Conservation (phyloP, 176 grass and related monocot genomes). For the Poa annua region DNA sequence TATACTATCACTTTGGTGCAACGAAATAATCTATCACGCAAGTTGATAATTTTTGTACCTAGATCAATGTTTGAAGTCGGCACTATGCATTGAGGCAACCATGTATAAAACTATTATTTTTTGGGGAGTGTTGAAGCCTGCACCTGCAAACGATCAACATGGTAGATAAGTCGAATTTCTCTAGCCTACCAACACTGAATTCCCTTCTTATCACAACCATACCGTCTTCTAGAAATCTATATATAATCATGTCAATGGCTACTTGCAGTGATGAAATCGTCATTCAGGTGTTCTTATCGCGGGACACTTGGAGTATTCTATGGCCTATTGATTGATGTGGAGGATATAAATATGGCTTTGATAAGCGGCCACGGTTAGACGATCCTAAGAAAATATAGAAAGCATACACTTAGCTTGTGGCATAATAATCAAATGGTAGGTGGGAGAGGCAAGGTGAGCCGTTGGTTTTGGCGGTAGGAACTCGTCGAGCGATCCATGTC, state of each 20-base stretch:
- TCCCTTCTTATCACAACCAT: background rate
- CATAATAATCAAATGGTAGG: slow-evolving; percentile 2
- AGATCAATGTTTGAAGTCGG: too few species aligned
- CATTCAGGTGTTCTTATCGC: slow-evolving; percentile 43
- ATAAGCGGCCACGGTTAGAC: slow-evolving; percentile 41
- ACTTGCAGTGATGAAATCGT: background rate
- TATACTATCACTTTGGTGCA: too few species aligned
- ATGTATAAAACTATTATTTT: too few species aligned
- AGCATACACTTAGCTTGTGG: background rate
- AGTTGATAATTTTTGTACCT: background rate
- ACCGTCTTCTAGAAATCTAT: background rate
- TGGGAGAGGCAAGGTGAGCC: background rate
- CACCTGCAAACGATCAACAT: background rate
- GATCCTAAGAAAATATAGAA: background rate
- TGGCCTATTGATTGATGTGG: background rate
- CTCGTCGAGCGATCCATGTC: slow-evolving; percentile 50
- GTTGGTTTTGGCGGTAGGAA: slow-evolving; percentile 33
- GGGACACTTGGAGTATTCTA: background rate
- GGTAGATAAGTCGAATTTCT: background rate
- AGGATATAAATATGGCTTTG: background rate
- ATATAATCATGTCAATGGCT: background rate
- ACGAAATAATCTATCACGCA: background rate
- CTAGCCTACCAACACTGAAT: background rate
- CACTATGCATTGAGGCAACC: background rate
- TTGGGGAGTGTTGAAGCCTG: background rate